These are phyloP conservation scores for Phialophora chinensis DNA, from an alignment of 2,329 filamentous ascomycete species.

Conservation along the genomic window DNA sequence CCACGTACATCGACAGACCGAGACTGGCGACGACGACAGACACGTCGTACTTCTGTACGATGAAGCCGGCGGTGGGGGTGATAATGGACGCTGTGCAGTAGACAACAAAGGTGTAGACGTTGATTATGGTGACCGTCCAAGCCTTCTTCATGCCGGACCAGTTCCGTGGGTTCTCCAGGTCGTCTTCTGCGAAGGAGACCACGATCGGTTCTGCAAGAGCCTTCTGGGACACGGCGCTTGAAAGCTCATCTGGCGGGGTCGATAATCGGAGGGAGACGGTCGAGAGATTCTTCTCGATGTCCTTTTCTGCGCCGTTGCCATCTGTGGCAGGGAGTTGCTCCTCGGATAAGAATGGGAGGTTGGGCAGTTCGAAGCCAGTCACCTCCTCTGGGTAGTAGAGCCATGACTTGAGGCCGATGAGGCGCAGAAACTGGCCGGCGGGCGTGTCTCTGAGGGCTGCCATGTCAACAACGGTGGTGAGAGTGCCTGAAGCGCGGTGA, in stretches of 20 bases:
- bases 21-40: conserved; percentile 41
- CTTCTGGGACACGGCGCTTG: conserved; percentile 18
- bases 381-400: conserved; percentile 31
- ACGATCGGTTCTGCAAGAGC: conserved; percentile 36
- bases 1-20: conserved; percentile 45
- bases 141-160: conserved; percentile 47
- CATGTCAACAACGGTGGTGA: conserved; percentile 7
- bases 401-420: conserved; percentile 26
- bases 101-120: conserved; percentile 49
- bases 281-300: conserved; percentile 23
- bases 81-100: conserved; percentile 47
- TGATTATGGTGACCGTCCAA: conserved; percentile 51
- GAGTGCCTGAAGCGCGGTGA: not conserved
- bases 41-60: conserved; percentile 41
- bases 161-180: conserved; percentile 54
- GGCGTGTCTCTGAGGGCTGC: conserved; percentile 28
- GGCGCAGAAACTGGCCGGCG: conserved; percentile 29
- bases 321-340: conserved; percentile 2
- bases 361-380: conserved; percentile 23
- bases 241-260: conserved; percentile 14
- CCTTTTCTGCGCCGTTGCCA: not conserved
- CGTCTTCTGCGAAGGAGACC: conserved; percentile 49
- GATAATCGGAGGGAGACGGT: conserved; percentile 13
- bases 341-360: conserved; percentile 19
- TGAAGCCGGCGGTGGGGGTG: conserved; percentile 40